Base-by-base conservation (phyloP, 352 stramenopile genomes). In the Hyaloperonospora arabidopsidis region DNA sequence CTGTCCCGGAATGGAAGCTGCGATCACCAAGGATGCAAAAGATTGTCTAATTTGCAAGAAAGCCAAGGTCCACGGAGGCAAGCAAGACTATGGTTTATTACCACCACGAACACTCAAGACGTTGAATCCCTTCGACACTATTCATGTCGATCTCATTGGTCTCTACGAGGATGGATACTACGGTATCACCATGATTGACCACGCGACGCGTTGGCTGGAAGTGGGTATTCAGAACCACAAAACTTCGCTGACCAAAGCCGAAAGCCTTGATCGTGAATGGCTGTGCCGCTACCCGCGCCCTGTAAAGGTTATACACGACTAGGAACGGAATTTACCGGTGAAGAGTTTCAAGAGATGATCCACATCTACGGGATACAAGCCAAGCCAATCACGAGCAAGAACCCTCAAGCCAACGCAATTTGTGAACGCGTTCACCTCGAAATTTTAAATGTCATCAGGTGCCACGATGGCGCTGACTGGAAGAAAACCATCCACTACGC, bases 1-100 rank as follows among this genome's bases (percentile, higher is more conserved):
- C 25, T 7, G 25, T 8, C 25, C 25, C 7, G 7, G 25, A 5
- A 44, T 59, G 44, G 34, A 59, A 12, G 18, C 22, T 2, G 25
- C 7, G 4, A 44, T 61, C 8, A n/a, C 43, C 4, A 39, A 21
- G 12, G 38, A 35, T 4, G 13, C 45, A 6, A 61, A 47, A 18
- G 35, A 34, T 28, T 54, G 39, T 13, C 7, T 45, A n/a, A 28
- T 12, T 1, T 54, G 38, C 23, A 59, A 52, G 34, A 32, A 35
- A 0, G 17, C 29, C 12, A 52, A 52, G 1, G 12, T 52, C 0
- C 32, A 52, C 18, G 46, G 32, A 15, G 46, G 17, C 1, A 44
- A 52, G 17, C 18, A 52, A 18, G 32, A 44, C 32, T 52, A 52
- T 19, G 18, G 18, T 14, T 19, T 34, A 5, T 34, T 44, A 8